phyloP scores from a whole-genome alignment of 169 alveolate species.

The Cryptosporidium viatorum region DNA sequence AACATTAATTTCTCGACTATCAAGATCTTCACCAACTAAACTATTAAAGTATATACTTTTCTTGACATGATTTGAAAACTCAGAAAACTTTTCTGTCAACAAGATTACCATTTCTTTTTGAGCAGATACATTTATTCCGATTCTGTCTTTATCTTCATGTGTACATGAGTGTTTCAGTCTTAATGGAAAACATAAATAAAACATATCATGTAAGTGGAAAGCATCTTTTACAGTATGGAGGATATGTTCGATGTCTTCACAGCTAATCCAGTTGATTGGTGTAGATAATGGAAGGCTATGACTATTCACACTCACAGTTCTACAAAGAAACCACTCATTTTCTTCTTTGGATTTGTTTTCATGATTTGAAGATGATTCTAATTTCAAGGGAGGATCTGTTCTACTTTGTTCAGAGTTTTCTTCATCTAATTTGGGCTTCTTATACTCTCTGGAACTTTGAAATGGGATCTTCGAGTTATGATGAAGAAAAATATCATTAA shows the following conservation, averaged over 20 bases:
- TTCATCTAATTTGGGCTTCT: neutral
- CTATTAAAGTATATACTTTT: slow-evolving; percentile 12
- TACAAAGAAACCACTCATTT: slow-evolving; percentile 31
- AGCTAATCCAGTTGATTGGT: slow-evolving; percentile 59
- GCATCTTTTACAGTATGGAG: slow-evolving; percentile 30
- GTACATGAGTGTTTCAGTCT: slow-evolving; percentile 55
- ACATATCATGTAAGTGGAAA: slow-evolving; percentile 52
- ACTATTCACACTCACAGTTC: slow-evolving; percentile 49
- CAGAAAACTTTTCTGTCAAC: slow-evolving; percentile 54
- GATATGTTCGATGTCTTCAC: slow-evolving; percentile 66
- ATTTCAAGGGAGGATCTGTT: neutral
- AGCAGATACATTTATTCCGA: slow-evolving; percentile 23
- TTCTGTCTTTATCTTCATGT: slow-evolving; percentile 51
- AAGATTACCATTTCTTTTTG: slow-evolving; percentile 59
- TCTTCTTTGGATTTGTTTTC: neutral
- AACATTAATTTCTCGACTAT: neutral
- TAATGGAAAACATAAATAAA: slow-evolving; percentile 56
- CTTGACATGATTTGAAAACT: slow-evolving; percentile 18
- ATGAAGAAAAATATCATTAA: neutral
- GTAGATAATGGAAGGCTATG: slow-evolving; percentile 71
- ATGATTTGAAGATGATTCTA: neutral
- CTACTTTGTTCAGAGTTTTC: neutral
- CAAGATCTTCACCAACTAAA: slow-evolving; percentile 9
- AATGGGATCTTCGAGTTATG: neutral
- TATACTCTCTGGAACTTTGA: neutral